These are phyloP conservation scores for Boletus rex-veris DNA, from an alignment of 768 basidiomycete genomes.

Conservation along the genomic window DNA sequence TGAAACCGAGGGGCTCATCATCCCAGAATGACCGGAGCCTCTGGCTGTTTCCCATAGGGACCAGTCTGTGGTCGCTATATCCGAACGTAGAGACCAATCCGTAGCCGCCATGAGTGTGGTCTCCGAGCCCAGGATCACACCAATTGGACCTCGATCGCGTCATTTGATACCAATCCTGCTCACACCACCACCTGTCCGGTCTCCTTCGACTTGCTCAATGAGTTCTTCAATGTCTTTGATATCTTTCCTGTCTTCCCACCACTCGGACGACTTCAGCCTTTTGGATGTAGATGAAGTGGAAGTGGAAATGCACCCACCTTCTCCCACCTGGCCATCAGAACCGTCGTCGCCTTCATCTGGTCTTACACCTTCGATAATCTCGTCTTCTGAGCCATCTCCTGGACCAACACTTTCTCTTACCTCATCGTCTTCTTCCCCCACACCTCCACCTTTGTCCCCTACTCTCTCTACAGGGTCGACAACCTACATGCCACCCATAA, in stretches of 20 bases:
- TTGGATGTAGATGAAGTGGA: conserved; percentile 36
- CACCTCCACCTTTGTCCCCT: conserved; percentile 36
- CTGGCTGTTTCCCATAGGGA: conserved; percentile 34
- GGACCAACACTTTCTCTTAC: conserved; percentile 39
- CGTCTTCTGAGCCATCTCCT: conserved; percentile 33
- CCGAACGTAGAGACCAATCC: conserved; percentile 40
- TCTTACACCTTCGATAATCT: conserved; percentile 32
- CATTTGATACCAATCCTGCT: conserved; percentile 33
- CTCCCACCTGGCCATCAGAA: conserved; percentile 37
- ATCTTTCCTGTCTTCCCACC: conserved; percentile 58
- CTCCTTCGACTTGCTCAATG: conserved; percentile 39
- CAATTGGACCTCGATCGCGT: conserved; percentile 25
- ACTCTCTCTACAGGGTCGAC: conserved; percentile 29
- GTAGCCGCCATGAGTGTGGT: conserved; percentile 44
- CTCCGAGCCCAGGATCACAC: conserved; percentile 30
- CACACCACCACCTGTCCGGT: conserved; percentile 42
- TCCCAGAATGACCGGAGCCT: conserved; percentile 10
- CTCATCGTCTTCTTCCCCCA: conserved; percentile 33
- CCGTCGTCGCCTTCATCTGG: conserved; percentile 26
- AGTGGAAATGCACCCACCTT: conserved; percentile 23
- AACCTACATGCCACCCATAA: no score
- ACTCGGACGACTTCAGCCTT: conserved; percentile 66
- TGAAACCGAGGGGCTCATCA: conserved; percentile 15
- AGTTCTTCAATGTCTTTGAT: conserved; percentile 19
- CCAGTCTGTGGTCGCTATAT: conserved; percentile 43